Evolutionary conservation across 176 grass and related monocot genomes (phyloP), one percentile per base, ranked within the genome.

Genomic region (Themeda triandra): DNA sequence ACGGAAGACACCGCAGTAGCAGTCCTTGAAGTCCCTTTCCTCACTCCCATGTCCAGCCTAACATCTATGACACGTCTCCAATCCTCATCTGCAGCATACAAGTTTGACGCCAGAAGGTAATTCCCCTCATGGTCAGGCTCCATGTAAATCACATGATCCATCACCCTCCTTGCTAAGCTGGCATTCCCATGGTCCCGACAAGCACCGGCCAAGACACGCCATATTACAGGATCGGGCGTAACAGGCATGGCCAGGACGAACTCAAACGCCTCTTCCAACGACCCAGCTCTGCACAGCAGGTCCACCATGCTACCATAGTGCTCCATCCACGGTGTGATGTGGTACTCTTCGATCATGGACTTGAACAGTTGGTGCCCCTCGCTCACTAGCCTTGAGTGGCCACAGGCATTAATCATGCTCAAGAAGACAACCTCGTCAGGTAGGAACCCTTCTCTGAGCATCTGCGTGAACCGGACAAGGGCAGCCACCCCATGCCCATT

Each of bases 241-340:
- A 84, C 19, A 11, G 82, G 82, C 93, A 92, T 86, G 49, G 70
- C 81, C 17, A 77, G 44, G 21, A 90, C 25, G 4, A 94, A 94
- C 36, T 76, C 79, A 45, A 94, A 87, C 0, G 87, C 90, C 49
- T 90, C 70, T 10, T 74, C 66, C 23, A 90, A 29, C 5, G 51
- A 13, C 7, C 64, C 87, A 25, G 82, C 76, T 78, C 81, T 82
- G 73, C 87, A 94, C n/a, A 92, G 6, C 24, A 92, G 46, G 75
- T 88, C 82, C 15, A 90, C 90, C 87, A 86, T 88, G 51, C 87
- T 86, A 7, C 90, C 92, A 40, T 88, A 90, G 65, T 90, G 92
- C 21, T 94, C 90, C 78, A 88, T 92, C 82, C 87, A 83, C 32
- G 92, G 92, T 3, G 48, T 31, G 53, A 92, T 77, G 9, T 24